Evolutionary conservation across 2,329 filamentous ascomycete genomes (phyloP).

Genomic region (Byssochlamys sp.): DNA sequence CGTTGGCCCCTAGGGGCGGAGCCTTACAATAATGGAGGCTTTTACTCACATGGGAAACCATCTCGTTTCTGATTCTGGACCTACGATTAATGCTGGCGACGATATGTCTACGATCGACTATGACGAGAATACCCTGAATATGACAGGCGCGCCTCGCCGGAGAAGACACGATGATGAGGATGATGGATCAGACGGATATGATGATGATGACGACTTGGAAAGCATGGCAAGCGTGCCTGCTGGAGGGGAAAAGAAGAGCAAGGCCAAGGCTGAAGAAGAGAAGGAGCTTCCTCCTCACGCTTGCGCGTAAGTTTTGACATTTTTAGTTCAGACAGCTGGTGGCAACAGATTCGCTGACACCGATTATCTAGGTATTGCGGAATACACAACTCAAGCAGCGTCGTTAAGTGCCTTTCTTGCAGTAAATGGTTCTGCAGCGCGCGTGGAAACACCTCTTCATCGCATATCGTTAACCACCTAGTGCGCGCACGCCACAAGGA

Average conservation of each 20-base stretch:
- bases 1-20: not conserved
- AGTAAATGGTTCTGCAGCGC: slow-evolving; percentile 99
- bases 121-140: slow-evolving; percentile 70
- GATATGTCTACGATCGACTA: slow-evolving; percentile 65
- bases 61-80: slow-evolving; percentile 71
- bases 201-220: slow-evolving; percentile 73
- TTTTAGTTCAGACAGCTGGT: not conserved
- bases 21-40: slow-evolving; percentile 46
- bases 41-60: slow-evolving; percentile 84
- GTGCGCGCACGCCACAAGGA: slow-evolving; percentile 97
- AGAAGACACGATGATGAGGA: slow-evolving; percentile 79
- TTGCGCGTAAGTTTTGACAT: slow-evolving; percentile 64
- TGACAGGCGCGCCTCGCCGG: slow-evolving; percentile 50
- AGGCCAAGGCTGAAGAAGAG: slow-evolving; percentile 59
- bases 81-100: slow-evolving; percentile 77
- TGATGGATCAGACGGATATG: slow-evolving; percentile 72
- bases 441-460: slow-evolving; percentile 88
- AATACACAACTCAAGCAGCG: slow-evolving; percentile 88
- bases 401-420: slow-evolving; percentile 91
- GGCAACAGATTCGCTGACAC: not conserved
- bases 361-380: slow-evolving; percentile 66
- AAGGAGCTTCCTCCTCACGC: slow-evolving; percentile 88
- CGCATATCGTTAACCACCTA: slow-evolving; percentile 95
- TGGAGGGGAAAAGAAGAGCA: slow-evolving; percentile 59
- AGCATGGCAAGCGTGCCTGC: slow-evolving; percentile 71